Conservation (phyloP, 768 basidiomycete genomes). For the Auricularia heimuer region DNA sequence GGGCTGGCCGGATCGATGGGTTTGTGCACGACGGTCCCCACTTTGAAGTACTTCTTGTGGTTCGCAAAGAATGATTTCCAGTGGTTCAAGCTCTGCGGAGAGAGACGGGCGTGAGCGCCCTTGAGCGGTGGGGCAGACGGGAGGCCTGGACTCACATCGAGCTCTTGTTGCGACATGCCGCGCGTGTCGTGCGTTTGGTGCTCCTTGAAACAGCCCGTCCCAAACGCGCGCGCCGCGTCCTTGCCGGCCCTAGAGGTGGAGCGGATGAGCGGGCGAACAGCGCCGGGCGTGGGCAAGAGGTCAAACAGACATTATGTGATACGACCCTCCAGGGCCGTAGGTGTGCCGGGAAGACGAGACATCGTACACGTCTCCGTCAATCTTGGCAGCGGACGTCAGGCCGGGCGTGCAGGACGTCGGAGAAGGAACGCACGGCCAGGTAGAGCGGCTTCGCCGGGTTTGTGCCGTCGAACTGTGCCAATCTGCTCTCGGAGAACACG, state of each 20-base stretch:
- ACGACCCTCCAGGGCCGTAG: conserved; percentile 86
- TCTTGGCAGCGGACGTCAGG: conserved; percentile 32
- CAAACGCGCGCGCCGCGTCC: conserved; percentile 89
- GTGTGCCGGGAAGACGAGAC: conserved; percentile 64
- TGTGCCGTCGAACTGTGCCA: conserved; percentile 66
- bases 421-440: conserved; percentile 53
- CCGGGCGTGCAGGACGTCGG: conserved; percentile 2
- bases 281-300: conserved; percentile 1
- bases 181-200: conserved; percentile 89
- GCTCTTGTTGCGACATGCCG: conserved; percentile 62
- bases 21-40: conserved; percentile 65
- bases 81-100: conserved; percentile 57
- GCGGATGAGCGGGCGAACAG: conserved; percentile 7
- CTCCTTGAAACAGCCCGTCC: conserved; percentile 84
- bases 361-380: conserved; percentile 89
- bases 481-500: conserved; percentile 66
- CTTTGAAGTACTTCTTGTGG: conserved; percentile 68
- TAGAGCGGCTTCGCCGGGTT: conserved; percentile 61
- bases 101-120: too few relatives aligned
- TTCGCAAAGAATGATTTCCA: conserved; percentile 88
- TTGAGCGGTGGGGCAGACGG: background rate
- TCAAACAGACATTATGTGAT: conserved; percentile 52
- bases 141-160: conserved; percentile 38
- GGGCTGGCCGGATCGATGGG: conserved; percentile 69
- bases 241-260: conserved; percentile 50